phyloP scores from a whole-genome alignment of 108 stramenopile species.

The Parietichytrium sp. region DNA sequence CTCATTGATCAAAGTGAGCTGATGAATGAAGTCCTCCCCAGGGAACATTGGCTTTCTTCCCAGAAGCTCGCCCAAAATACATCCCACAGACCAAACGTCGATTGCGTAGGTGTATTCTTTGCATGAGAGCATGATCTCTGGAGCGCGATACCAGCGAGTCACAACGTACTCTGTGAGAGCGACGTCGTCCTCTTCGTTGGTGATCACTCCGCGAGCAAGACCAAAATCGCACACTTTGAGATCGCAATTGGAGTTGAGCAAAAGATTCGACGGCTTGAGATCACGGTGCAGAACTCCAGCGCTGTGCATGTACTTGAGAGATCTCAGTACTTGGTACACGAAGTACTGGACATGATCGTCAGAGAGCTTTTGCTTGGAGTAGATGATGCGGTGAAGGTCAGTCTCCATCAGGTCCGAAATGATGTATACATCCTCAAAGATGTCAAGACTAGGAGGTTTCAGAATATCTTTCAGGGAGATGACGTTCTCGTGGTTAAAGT shows the following conservation, averaged over 20 bases:
- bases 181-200: constrained; percentile 54
- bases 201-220: constrained; percentile 87
- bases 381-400: constrained; percentile 97
- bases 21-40: constrained; percentile 99
- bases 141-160: constrained; percentile 78
- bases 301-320: constrained; percentile 96
- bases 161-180: constrained; percentile 63
- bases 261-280: constrained; percentile 92
- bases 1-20: constrained; percentile 68
- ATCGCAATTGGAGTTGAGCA: constrained; percentile 98
- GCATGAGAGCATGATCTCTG: constrained; percentile 98
- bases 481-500: constrained; percentile 69
- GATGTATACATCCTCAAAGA: constrained; percentile 90
- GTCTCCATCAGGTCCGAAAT: constrained; percentile 97
- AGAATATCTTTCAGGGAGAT: constrained; percentile 43
- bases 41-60: constrained; percentile 91
- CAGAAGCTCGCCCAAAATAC: constrained; percentile 97
- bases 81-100: constrained; percentile 91
- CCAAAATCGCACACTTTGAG: constrained; percentile 99
- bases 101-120: constrained; percentile 97
- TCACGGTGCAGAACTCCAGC: constrained; percentile 97
- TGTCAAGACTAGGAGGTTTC: constrained; percentile 53
- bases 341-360: constrained; percentile 97
- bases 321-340: constrained; percentile 90
- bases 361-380: constrained; percentile 89